Conservation (phyloP, 2,329 filamentous ascomycete genomes). For the Tolypocladium paradoxum region DNA sequence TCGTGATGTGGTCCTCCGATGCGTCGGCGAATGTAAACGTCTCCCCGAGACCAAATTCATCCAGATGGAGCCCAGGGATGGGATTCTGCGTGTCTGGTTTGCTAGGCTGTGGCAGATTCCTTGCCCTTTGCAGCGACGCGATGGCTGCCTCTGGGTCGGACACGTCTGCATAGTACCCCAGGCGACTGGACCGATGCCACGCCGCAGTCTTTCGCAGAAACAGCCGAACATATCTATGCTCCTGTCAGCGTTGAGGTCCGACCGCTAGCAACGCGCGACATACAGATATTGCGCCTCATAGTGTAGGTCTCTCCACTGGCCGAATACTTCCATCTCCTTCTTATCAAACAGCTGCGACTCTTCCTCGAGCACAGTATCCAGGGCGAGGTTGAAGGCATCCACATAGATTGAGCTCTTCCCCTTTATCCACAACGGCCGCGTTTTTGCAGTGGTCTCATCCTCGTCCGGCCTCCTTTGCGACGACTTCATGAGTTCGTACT, state of each 20-base stretch:
- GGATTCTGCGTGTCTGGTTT: conserved; percentile 6
- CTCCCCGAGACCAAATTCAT: conserved; percentile 36
- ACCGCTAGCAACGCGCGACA: conserved; percentile 16
- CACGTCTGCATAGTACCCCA: conserved; percentile 78
- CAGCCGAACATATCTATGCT: conserved; percentile 71
- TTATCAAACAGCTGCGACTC: conserved; percentile 80
- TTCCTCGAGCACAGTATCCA: conserved; percentile 81
- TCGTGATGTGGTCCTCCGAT: conserved; percentile 62
- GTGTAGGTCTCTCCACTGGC: conserved; percentile 57
- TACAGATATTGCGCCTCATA: conserved; percentile 91
- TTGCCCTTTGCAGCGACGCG: conserved; percentile 46
- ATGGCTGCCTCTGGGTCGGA: conserved; percentile 60
- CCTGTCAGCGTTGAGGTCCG: neutral
- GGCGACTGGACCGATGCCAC: conserved; percentile 73
- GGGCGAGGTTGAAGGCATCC: conserved; percentile 88
- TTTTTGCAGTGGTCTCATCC: conserved; percentile 30
- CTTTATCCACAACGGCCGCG: conserved; percentile 46
- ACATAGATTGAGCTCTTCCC: conserved; percentile 89
- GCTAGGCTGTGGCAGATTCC: conserved; percentile 38
- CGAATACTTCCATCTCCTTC: conserved; percentile 67
- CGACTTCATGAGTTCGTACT: conserved; percentile 63
- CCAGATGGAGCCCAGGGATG: conserved; percentile 22
- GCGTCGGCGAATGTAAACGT: conserved; percentile 71
- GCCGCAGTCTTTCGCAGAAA: conserved; percentile 85
- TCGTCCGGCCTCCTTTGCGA: conserved; percentile 32